These are phyloP conservation scores for Salix udensis DNA, from an alignment of 345 rosid species.

Conservation along the genomic window DNA sequence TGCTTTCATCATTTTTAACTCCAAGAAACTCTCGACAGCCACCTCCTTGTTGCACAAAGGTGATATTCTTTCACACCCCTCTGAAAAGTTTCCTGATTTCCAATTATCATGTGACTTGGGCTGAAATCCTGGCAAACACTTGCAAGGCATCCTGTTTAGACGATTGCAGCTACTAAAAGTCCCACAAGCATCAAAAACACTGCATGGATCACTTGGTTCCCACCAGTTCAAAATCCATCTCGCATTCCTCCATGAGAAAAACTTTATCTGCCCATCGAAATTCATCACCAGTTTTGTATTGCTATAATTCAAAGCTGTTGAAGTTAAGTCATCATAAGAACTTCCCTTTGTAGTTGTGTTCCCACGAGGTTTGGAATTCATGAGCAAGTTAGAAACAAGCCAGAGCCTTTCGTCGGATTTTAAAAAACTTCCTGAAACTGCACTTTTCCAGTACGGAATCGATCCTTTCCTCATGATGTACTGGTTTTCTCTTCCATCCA, in stretches of 20 bases:
- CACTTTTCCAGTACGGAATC: constrained; percentile 6
- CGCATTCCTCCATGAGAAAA: constrained; percentile 24
- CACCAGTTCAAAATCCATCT: constrained; percentile 30
- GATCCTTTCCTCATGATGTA: background rate
- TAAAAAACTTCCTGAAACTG: background rate
- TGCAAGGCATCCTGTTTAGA: constrained; percentile 33
- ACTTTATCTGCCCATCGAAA: constrained; percentile 37
- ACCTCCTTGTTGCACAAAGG: constrained; percentile 34
- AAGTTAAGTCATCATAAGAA: background rate
- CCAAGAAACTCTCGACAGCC: constrained; percentile 31
- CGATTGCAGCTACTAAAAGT: constrained; percentile 46
- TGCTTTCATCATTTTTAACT: constrained; percentile 47
- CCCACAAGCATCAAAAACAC: constrained; percentile 44
- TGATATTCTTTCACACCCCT: constrained; percentile 44
- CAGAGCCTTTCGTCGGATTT: background rate
- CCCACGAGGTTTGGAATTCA: background rate
- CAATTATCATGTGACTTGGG: constrained; percentile 38
- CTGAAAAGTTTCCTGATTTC: constrained; percentile 30
- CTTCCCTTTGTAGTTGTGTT: background rate
- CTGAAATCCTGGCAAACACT: constrained; percentile 47
- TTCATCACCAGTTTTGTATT: constrained; percentile 21
- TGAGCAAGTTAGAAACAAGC: background rate
- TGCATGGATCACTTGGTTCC: constrained; percentile 45
- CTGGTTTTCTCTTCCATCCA: background rate
- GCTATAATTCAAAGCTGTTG: background rate